A percentile compares a stretch with the other conserved stretches of the same genome.
Evolutionary conservation across 441 rosid genomes (phyloP).

Genomic region (Euphorbia celastroides): DNA sequence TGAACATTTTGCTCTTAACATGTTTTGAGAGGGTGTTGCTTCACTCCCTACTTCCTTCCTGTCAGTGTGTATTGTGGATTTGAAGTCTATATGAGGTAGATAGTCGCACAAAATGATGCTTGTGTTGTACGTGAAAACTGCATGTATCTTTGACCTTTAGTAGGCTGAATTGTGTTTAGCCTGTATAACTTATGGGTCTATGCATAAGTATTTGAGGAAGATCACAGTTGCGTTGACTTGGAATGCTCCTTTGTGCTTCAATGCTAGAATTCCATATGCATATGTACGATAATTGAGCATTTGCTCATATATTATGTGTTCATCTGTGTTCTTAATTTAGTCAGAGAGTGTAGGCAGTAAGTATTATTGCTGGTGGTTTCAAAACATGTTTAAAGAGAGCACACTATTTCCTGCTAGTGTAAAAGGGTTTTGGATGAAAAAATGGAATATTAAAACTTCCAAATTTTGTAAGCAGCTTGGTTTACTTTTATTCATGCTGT

Average conservation of each 20-base stretch:
- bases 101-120: background rate
- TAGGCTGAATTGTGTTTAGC: background rate
- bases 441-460: background rate
- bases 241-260: background rate
- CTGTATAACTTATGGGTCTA: background rate
- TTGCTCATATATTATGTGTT: background rate
- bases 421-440: background rate
- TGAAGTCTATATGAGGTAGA: background rate
- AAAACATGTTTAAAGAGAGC: conserved; percentile 1
- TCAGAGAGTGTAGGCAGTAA: no score
- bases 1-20: background rate
- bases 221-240: background rate
- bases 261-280: background rate
- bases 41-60: background rate
- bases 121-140: background rate
- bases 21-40: background rate
- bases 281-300: background rate
- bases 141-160: background rate
- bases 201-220: background rate
- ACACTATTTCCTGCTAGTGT: background rate
- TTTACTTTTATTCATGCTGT: background rate
- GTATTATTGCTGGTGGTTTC: background rate
- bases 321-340: background rate
- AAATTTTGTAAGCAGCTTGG: background rate
- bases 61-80: background rate